Conservation (phyloP, 441 rosid genomes). For the Kokia cookei region DNA sequence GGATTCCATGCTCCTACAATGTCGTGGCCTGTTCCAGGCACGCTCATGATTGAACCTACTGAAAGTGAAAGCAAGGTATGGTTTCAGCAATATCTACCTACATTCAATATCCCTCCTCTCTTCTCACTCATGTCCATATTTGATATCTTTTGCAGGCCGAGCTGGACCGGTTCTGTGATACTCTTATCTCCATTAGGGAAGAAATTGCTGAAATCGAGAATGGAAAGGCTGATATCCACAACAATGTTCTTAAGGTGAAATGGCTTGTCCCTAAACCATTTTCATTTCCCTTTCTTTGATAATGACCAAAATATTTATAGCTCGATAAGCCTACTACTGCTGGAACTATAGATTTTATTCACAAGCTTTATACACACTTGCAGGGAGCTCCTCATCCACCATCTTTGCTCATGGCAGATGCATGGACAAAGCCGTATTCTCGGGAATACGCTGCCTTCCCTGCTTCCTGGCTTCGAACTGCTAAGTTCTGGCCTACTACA, state of each 20-base stretch:
- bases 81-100: background rate
- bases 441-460: constrained; percentile 93
- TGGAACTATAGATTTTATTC: background rate
- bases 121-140: constrained; percentile 5
- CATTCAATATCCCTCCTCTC: background rate
- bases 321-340: background rate
- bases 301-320: background rate
- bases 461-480: constrained; percentile 82
- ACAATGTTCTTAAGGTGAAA: constrained; percentile 88
- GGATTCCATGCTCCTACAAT: constrained; percentile 98
- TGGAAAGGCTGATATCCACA: constrained; percentile 81
- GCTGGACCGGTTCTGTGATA: constrained; percentile 90
- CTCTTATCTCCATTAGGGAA: constrained; percentile 91
- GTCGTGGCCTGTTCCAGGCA: constrained; percentile 99
- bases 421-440: constrained; percentile 86
- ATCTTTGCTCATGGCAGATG: constrained; percentile 88
- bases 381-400: constrained; percentile 99
- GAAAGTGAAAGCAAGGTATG: constrained; percentile 99
- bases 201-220: constrained; percentile 88
- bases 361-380: constrained; percentile 10
- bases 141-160: constrained; percentile 63
- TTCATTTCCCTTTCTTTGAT: background rate
- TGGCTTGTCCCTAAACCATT: background rate
- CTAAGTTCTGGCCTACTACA: constrained; percentile 95
- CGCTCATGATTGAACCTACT: constrained; percentile 98